Percentiles rank a stretch among this genome's conserved stretches.
phyloP scores from a whole-genome alignment of 257 asterid genomes.

The Salvia miltiorrhiza region DNA sequence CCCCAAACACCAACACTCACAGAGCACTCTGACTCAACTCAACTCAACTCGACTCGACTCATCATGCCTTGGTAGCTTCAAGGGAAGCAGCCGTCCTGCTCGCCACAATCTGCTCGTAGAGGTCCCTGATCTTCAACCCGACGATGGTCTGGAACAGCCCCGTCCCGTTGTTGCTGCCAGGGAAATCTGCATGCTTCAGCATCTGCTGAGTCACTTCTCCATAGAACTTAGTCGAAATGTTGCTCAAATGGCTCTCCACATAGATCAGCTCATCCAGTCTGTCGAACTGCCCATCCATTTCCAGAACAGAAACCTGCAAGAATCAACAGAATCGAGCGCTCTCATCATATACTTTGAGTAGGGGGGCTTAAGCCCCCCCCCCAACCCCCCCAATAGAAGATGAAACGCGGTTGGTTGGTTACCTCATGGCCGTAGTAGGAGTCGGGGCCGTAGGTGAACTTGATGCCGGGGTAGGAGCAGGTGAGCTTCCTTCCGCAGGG shows the following conservation, averaged over 20 bases:
- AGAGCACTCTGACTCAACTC: too few relatives aligned
- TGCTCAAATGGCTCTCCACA: conserved; percentile 94
- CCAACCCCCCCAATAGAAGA: not conserved
- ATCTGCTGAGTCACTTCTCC: conserved; percentile 98
- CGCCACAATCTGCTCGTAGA: conserved; percentile 77
- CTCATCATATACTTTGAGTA: too few relatives aligned
- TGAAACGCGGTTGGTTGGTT: not conserved
- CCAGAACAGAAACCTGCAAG: conserved; percentile 79
- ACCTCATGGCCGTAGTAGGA: conserved; percentile 87
- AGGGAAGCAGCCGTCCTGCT: conserved; percentile 48
- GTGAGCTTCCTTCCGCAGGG: conserved; percentile 98
- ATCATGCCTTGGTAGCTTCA: conserved; percentile 64
- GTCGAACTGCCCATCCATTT: conserved; percentile 98
- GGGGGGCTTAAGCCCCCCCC: too few relatives aligned
- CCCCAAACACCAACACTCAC: conserved; percentile 34
- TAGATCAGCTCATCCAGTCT: conserved; percentile 91
- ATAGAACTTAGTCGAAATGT: conserved; percentile 88
- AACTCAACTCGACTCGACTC: too few relatives aligned
- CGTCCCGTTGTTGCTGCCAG: conserved; percentile 97
- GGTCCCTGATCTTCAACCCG: conserved; percentile 90
- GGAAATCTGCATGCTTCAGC: conserved; percentile 92
- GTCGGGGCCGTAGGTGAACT: conserved; percentile 83
- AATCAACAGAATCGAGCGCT: not conserved
- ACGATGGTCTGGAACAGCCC: conserved; percentile 93
- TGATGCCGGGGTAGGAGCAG: conserved; percentile 99